A percentile compares a stretch with the other conserved stretches of the same genome.
Evolutionary conservation across 1,284 basidiomycete genomes (phyloP).

Genomic region (Trametes sp.): DNA sequence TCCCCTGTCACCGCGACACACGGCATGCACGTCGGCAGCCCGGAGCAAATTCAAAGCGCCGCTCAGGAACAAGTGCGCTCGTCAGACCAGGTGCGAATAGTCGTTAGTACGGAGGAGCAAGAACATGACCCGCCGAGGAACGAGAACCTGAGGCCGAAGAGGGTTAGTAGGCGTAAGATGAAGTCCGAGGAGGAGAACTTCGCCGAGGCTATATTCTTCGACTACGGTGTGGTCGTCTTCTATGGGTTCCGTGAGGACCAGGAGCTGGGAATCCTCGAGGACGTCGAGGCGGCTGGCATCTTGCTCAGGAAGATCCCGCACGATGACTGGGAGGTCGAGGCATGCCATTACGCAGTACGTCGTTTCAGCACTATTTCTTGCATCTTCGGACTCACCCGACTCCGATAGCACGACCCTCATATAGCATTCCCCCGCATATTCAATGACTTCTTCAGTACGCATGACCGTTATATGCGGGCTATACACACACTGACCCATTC

Average conservation of each 20-base stretch:
- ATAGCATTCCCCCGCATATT: conserved; percentile 90
- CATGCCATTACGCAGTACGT: conserved; percentile 84
- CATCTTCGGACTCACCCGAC: neutral
- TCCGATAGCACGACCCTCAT: conserved; percentile 78
- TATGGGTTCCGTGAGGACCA: conserved; percentile 83
- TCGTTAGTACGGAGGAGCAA: conserved; percentile 21
- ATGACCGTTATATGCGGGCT: neutral
- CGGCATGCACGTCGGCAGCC: conserved; percentile 5
- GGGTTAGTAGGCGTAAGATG: conserved; percentile 27
- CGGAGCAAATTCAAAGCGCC: neutral
- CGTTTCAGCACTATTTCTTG: neutral
- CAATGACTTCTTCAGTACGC: conserved; percentile 90
- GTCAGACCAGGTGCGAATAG: neutral
- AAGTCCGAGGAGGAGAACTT: conserved; percentile 42
- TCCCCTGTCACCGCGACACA: conserved; percentile 50
- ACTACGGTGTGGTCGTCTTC: conserved; percentile 88
- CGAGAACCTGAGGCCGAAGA: conserved; percentile 25
- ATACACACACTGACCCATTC: neutral
- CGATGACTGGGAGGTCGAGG: conserved; percentile 88
- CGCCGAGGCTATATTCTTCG: conserved; percentile 90
- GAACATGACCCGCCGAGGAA: conserved; percentile 18
- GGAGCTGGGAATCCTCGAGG: conserved; percentile 83
- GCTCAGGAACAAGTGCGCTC: neutral
- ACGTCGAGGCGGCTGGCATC: conserved; percentile 77
- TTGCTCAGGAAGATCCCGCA: conserved; percentile 67